Base-by-base conservation (phyloP, 352 stramenopile species). In the Pythium brachiatum region DNA sequence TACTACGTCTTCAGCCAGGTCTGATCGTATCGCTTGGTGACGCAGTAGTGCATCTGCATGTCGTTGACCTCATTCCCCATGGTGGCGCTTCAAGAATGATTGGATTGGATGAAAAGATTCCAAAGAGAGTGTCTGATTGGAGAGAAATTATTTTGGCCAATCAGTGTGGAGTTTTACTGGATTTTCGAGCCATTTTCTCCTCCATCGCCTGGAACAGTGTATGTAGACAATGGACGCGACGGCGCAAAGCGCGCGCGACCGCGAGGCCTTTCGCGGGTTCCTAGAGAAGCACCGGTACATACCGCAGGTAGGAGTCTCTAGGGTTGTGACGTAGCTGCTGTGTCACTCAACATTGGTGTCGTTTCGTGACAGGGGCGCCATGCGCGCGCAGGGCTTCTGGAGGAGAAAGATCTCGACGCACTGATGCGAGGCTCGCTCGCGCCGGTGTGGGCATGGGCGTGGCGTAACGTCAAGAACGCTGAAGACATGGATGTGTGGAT, bases 1-100 rank as follows among this genome's bases (percentile, higher is more conserved):
- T 92, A 90, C 76, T 92, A 90, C 66, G 69, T 89, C 65, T 75
- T 89, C 41, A 72, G 39, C 34, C 65, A 72, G 34, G 65, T 61
- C n/a, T 67, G 57, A 55, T 23, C 16, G 25, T 29, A 13, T 16
- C 20, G 5, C 29, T 5, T 34, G 29, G 29, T 5, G 5, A 34
- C 9, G 9, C 29, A 34, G 29, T 48, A 7, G 41, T 13, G n/a
- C n/a, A 48, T 26, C n/a, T 48, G 12, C 41, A 48, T 27, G 16
- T 48, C 2, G 41, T 48, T 13, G 41, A 48, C 41, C 41, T n/a
- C 25, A 23, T 32, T 21, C 23, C 25, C 13, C 29, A 20, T 43
- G 27, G 0, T 18, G n/a, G 52, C 41, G 18, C 41, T 48, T 48
- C 41, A 48, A 48, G 41, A 1, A 34, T 34, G 29, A 34, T 34